Percentiles rank a stretch among this genome's conserved stretches.
phyloP scores from a whole-genome alignment of 2,329 filamentous ascomycete genomes.

The Scortechinia acanthostroma region DNA sequence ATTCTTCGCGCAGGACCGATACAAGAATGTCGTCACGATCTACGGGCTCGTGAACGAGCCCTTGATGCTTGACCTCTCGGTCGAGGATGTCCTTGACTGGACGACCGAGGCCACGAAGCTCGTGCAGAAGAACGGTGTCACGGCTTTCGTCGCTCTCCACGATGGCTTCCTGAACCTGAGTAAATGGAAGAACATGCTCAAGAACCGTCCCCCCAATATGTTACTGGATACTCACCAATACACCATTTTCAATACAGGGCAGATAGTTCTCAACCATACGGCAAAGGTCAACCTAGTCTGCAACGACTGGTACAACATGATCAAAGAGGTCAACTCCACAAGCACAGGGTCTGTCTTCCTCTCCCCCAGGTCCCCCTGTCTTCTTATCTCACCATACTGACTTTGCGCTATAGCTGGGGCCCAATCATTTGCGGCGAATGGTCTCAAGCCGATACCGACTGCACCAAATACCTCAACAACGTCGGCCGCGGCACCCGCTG shows the following conservation, averaged over 20 bases:
- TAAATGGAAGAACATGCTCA: conserved; percentile 65
- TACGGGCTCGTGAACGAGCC: conserved; percentile 67
- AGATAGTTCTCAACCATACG: conserved; percentile 57
- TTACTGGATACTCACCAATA: conserved; percentile 76
- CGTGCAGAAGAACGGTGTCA: conserved; percentile 52
- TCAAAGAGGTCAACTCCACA: conserved; percentile 45
- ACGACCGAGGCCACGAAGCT: conserved; percentile 42
- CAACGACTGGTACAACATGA: conserved; percentile 58
- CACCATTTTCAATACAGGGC: conserved; percentile 68
- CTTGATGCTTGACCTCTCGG: conserved; percentile 45
- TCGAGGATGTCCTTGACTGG: conserved; percentile 47
- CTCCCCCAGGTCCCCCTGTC: not conserved
- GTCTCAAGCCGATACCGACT: conserved; percentile 69
- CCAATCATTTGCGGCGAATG: conserved; percentile 73
- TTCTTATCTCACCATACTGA: not conserved
- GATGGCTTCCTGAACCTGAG: conserved; percentile 68
- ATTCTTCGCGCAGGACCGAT: conserved; percentile 19
- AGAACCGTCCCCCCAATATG: conserved; percentile 44
- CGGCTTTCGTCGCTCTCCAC: conserved; percentile 55
- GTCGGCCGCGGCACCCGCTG: conserved; percentile 64
- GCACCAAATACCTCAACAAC: conserved; percentile 56
- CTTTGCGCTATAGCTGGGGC: conserved; percentile 42
- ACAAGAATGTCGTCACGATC: conserved; percentile 48
- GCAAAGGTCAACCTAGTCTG: conserved; percentile 67
- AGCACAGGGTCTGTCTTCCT: conserved; percentile 33